phyloP scores from a whole-genome alignment of 306 rosid species.

The Benincasa hispida region DNA sequence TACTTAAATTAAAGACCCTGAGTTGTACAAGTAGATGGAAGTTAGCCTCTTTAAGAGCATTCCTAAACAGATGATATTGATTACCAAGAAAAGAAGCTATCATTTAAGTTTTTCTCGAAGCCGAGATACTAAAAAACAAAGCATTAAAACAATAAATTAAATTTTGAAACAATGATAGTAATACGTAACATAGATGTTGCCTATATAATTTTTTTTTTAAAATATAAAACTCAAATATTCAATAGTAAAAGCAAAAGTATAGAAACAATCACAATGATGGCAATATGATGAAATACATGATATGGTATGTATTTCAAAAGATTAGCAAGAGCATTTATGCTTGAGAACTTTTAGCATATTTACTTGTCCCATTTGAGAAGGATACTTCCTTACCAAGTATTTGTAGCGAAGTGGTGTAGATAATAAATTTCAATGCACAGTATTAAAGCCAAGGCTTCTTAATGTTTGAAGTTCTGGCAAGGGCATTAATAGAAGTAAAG shows the following conservation, averaged over 20 bases:
- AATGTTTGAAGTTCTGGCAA: not conserved
- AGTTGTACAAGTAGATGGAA: constrained; percentile 10
- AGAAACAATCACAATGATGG: not conserved
- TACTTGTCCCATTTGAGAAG: constrained; percentile 1
- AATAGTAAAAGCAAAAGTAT: not conserved
- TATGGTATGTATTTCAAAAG: not conserved
- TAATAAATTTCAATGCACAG: not conserved
- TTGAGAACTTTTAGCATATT: not conserved
- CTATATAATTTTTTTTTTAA: not conserved
- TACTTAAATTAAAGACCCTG: constrained; percentile 2
- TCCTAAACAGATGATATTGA: constrained; percentile 1
- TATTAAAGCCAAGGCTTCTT: not conserved
- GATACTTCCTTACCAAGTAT: not conserved
- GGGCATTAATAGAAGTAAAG: not conserved
- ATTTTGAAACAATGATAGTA: not conserved
- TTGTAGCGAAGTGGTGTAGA: not conserved
- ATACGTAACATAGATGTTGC: not conserved
- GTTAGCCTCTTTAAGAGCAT: constrained; percentile 7
- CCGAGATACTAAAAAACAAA: not conserved
- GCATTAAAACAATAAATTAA: not conserved
- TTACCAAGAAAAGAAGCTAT: not conserved
- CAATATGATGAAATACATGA: constrained; percentile 1
- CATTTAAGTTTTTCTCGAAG: not conserved
- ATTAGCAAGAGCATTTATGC: constrained; percentile 2
- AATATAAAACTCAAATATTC: not conserved